A percentile compares a stretch with the other conserved stretches of the same genome.
Evolutionary conservation across 2,329 filamentous ascomycete genomes (phyloP).

Genomic region (Fusarium annulatum): DNA sequence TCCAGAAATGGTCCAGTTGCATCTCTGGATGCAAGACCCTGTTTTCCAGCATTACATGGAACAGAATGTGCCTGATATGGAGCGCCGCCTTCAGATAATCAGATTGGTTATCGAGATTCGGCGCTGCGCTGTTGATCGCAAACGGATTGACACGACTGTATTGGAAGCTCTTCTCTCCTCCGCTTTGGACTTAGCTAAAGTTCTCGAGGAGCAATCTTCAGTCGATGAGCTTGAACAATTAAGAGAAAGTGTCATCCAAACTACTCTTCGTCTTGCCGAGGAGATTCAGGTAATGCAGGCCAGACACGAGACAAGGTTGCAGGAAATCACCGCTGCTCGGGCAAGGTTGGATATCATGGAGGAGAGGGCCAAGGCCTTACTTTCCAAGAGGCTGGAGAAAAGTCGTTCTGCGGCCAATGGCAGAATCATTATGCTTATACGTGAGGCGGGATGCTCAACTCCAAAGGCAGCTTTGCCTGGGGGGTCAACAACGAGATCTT

Average conservation of each 20-base stretch:
- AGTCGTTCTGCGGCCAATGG: background rate
- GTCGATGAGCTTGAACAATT: background rate
- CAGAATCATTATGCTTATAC: background rate
- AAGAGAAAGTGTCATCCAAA: rapidly evolving
- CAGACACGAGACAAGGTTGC: rapidly evolving
- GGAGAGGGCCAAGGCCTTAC: background rate
- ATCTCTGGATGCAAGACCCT: background rate
- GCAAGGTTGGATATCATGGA: background rate
- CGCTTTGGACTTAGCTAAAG: rapidly evolving
- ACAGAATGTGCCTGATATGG: rapidly evolving
- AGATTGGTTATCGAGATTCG: background rate
- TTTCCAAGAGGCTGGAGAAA: rapidly evolving
- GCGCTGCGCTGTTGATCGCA: background rate
- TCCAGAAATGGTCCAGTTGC: background rate
- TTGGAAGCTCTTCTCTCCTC: background rate
- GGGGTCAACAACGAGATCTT: background rate
- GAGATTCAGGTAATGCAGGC: background rate
- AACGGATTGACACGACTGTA: rapidly evolving
- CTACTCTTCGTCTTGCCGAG: rapidly evolving
- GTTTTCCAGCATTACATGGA: rapidly evolving
- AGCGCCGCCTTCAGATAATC: rapidly evolving
- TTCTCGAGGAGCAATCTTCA: rapidly evolving
- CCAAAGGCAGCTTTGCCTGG: background rate
- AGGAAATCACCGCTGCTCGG: background rate
- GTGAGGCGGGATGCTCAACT: background rate